These are phyloP conservation scores for Podospora fimiseda DNA, from an alignment of 495 filamentous ascomycete species.

Conservation along the genomic window DNA sequence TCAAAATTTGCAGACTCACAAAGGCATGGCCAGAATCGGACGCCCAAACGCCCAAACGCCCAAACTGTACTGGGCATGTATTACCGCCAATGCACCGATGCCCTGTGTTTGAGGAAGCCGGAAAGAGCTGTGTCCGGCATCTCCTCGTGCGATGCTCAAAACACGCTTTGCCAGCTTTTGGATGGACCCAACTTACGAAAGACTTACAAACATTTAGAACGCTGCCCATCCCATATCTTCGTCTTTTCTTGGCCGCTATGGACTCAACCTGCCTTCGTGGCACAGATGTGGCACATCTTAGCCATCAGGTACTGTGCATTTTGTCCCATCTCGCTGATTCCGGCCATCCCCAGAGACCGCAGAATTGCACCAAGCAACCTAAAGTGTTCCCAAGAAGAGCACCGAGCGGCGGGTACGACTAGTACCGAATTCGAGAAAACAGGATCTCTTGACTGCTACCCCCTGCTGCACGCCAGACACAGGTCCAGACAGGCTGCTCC, in stretches of 20 bases:
- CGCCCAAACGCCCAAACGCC: neutral
- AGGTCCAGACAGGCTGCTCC: constrained; percentile 23
- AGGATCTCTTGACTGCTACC: constrained; percentile 11
- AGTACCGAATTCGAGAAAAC: constrained; percentile 8
- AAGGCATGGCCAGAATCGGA: too few relatives aligned
- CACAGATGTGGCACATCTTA: constrained; percentile 18
- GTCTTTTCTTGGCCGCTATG: constrained; percentile 25
- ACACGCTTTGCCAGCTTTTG: neutral
- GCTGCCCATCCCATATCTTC: too few relatives aligned
- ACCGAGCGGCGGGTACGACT: constrained; percentile 5
- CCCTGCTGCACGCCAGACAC: constrained; percentile 29
- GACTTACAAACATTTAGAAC: neutral
- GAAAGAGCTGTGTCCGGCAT: constrained; percentile 2
- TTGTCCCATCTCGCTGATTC: constrained; percentile 15
- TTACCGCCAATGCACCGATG: neutral
- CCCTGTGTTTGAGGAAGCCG: constrained; percentile 1
- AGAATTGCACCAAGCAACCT: constrained; percentile 4
- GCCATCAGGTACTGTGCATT: constrained; percentile 3
- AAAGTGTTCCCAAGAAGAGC: constrained; percentile 9
- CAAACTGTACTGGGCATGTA: neutral
- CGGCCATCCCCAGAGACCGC: constrained; percentile 13
- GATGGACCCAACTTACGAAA: neutral
- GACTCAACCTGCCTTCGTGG: constrained; percentile 16
- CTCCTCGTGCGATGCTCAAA: neutral
- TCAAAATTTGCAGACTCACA: too few relatives aligned